phyloP scores from a whole-genome alignment of 306 rosid genomes.

The Fagus sylvatica region DNA sequence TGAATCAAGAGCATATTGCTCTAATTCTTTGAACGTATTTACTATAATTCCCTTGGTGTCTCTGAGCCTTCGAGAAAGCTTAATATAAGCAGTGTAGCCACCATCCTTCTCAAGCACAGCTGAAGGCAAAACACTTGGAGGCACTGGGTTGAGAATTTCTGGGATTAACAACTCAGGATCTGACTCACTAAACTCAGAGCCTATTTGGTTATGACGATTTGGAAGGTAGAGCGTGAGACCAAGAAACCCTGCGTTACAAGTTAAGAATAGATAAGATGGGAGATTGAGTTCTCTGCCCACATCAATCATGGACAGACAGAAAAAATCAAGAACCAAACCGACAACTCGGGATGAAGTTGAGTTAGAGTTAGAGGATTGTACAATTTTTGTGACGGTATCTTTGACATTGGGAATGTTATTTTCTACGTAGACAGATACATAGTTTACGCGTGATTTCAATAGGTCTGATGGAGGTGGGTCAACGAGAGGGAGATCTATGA shows the following conservation, averaged over 20 bases:
- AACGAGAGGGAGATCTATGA: conserved; percentile 50
- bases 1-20: conserved; percentile 35
- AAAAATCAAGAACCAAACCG: conserved; percentile 52
- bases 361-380: conserved; percentile 18
- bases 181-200: conserved; percentile 30
- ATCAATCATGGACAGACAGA: conserved; percentile 47
- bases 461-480: conserved; percentile 37
- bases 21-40: conserved; percentile 50
- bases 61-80: conserved; percentile 38
- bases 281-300: conserved; percentile 48
- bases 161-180: conserved; percentile 40
- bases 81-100: conserved; percentile 43
- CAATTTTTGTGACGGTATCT: conserved; percentile 11
- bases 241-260: conserved; percentile 46
- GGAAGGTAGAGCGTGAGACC: conserved; percentile 35
- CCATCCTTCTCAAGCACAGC: conserved; percentile 36
- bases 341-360: conserved; percentile 24
- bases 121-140: conserved; percentile 42
- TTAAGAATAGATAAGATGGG: conserved; percentile 46
- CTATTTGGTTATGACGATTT: conserved; percentile 20
- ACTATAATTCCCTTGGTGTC: conserved; percentile 60
- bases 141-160: conserved; percentile 39
- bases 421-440: conserved; percentile 28
- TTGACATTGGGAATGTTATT: conserved; percentile 26
- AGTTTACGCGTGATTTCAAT: conserved; percentile 26